Base-by-base conservation (phyloP, 2,329 filamentous ascomycete species). In the Diaporthe sp. region DNA sequence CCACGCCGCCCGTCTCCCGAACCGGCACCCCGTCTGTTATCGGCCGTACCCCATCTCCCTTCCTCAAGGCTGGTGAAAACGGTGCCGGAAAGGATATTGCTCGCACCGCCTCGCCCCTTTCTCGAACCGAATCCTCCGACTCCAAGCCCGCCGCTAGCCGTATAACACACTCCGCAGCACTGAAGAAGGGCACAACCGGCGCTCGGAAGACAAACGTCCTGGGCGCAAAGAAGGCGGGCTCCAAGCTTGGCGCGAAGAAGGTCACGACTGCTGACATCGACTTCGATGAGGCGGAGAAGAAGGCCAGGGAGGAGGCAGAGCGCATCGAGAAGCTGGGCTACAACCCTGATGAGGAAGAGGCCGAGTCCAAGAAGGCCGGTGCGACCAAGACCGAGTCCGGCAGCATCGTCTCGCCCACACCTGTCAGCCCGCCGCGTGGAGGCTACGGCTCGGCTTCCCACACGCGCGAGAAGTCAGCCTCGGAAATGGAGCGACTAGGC, bases 241-340 rank as follows among this genome's bases (percentile, higher is more conserved):
- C 90, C 58, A 97, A 97, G 86, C 89, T 98, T 15, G 97, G 96
- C 47, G 96, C 92, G 38, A 98, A 98, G 91, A 98, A 98, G 88
- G 91, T 97, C 45, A 91, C 89, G 4, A 89, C 88, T 60, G 94
- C 96, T 78, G 86, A 92, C 17, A 96, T 99, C 77, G 96, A 99
- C 86, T 99, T 99, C 80, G 97, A 99, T 77, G 97, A 96, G 83
- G 97, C 96, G 4, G 97, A 99, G 88, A 95, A 94, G 84, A 98
- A 97, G 86, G 97, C 97, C 57, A 97, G 96, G 84, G 97, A 98
- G 84, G 97, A 99, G 84, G 97, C 96, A 3, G 97, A 98, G 84
- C 93, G 97, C 78, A 97, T 98, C 82, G 95, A 93, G 82, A 98
- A 97, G 85, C 88, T 99, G 30, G 97, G 97, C 52, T 99, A 99